These are phyloP conservation scores for Puccinia triticina DNA, from an alignment of 1,284 basidiomycete genomes.

Conservation along the genomic window DNA sequence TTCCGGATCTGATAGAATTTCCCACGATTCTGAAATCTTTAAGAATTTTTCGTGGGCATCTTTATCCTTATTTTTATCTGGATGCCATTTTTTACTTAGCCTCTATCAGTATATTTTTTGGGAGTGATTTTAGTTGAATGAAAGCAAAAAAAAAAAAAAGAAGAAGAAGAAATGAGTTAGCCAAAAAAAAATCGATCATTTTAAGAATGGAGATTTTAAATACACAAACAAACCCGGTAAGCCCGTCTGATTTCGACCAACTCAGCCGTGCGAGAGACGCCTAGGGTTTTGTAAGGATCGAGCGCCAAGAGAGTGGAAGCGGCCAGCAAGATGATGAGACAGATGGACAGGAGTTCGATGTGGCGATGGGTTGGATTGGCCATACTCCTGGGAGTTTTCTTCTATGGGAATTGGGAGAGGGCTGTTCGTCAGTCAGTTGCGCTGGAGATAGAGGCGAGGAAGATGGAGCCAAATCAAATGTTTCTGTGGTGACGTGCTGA, in stretches of 20 bases:
- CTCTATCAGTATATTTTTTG: constrained; percentile 60
- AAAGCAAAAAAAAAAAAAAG: constrained; percentile 36
- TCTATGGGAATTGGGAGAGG: too few species aligned
- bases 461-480: too few species aligned
- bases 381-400: background rate
- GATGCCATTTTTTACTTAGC: constrained; percentile 59
- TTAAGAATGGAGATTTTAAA: too few species aligned
- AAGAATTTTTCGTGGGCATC: constrained; percentile 82
- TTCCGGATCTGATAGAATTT: constrained; percentile 83
- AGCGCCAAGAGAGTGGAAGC: constrained; percentile 31
- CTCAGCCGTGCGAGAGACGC: constrained; percentile 64
- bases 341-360: constrained; percentile 28
- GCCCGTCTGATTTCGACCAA: constrained; percentile 86
- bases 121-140: constrained; percentile 63
- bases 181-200: background rate
- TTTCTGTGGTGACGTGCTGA: too few species aligned
- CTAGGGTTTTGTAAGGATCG: constrained; percentile 34
- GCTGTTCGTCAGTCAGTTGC: too few species aligned
- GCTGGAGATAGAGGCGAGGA: too few species aligned
- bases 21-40: constrained; percentile 77
- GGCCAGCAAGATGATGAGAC: constrained; percentile 30
- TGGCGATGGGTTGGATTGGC: background rate
- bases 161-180: too few species aligned
- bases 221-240: constrained; percentile 67
- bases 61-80: constrained; percentile 82